A percentile compares a stretch with the other conserved stretches of the same genome.
Conservation (phyloP, 2,329 filamentous ascomycete species). For the Magnaporthiopsis rhizophila region DNA sequence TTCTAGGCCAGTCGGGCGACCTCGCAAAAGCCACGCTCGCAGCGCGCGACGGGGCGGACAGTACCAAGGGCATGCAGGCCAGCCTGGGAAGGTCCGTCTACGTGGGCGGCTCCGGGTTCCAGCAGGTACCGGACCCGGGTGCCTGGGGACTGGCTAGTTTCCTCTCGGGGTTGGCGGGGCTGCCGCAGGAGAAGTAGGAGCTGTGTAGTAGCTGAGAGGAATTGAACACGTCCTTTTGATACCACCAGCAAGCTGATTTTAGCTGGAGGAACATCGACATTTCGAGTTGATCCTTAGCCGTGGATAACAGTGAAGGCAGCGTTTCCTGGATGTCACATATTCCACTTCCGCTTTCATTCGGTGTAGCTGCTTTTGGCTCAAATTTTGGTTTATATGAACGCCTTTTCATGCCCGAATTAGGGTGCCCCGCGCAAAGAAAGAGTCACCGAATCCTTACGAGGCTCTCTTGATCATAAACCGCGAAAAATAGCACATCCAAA, state of each 20-base stretch:
- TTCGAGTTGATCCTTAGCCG: not conserved
- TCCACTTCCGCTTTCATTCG: not conserved
- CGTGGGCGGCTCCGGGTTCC: slow-evolving; percentile 67
- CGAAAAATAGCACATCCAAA: not conserved
- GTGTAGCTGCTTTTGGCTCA: not conserved
- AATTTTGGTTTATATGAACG: not conserved
- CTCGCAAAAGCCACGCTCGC: slow-evolving; percentile 67
- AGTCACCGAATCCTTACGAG: not conserved
- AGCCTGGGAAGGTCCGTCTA: slow-evolving; percentile 80
- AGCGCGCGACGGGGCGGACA: slow-evolving; percentile 66
- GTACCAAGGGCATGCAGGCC: slow-evolving; percentile 87
- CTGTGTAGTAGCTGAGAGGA: slow-evolving; percentile 26
- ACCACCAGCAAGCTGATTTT: too few relatives aligned
- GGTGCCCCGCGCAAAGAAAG: not conserved
- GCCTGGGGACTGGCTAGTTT: slow-evolving; percentile 69
- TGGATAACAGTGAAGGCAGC: not conserved
- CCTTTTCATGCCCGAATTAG: not conserved
- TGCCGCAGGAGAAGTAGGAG: slow-evolving; percentile 10
- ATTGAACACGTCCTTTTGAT: slow-evolving; percentile 19
- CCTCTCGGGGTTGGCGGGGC: slow-evolving; percentile 64
- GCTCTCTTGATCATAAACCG: not conserved
- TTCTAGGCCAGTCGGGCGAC: slow-evolving; percentile 56
- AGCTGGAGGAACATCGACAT: not conserved
- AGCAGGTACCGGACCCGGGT: slow-evolving; percentile 65
- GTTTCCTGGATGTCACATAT: not conserved